Percentiles rank a stretch among this genome's conserved stretches.
Conservation (phyloP, 129 eudicot genomes). For the Logfia minima region DNA sequence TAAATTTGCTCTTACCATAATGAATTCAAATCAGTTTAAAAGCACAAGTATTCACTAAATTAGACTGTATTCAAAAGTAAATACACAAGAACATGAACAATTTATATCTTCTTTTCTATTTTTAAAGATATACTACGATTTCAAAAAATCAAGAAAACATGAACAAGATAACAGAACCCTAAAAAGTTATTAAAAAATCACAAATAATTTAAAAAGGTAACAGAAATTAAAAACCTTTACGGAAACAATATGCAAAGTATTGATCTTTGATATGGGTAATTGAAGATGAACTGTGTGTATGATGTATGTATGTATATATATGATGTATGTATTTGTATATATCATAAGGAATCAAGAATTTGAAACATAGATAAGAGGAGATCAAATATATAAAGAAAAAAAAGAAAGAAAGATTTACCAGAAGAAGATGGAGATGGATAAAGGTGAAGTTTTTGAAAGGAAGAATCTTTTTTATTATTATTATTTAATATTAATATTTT, state of each 20-base stretch:
- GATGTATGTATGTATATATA: background rate
- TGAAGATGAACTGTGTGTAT: background rate
- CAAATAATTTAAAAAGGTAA: background rate
- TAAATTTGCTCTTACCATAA: background rate
- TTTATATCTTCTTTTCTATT: slow-evolving; percentile 9
- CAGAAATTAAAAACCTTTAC: slow-evolving; percentile 11
- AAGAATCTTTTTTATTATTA: slow-evolving; percentile 29
- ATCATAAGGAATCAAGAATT: slow-evolving; percentile 17
- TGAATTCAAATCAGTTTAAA: slow-evolving; percentile 15
- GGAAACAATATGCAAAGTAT: slow-evolving; percentile 5
- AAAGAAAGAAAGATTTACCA: background rate
- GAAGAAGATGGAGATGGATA: slow-evolving; percentile 34
- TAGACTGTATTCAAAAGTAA: background rate
- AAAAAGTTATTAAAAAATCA: background rate
- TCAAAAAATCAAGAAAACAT: background rate
- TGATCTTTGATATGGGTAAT: background rate
- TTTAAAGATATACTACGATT: background rate
- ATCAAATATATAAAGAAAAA: background rate
- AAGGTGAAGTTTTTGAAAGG: slow-evolving; percentile 32
- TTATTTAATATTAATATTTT: background rate
- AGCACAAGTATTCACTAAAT: background rate
- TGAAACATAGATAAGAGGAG: background rate
- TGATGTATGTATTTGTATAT: background rate
- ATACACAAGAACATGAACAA: background rate
- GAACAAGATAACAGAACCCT: slow-evolving; percentile 7